Evolutionary conservation across 495 filamentous ascomycete genomes (phyloP).

Genomic region (Geoglossum glabrum): DNA sequence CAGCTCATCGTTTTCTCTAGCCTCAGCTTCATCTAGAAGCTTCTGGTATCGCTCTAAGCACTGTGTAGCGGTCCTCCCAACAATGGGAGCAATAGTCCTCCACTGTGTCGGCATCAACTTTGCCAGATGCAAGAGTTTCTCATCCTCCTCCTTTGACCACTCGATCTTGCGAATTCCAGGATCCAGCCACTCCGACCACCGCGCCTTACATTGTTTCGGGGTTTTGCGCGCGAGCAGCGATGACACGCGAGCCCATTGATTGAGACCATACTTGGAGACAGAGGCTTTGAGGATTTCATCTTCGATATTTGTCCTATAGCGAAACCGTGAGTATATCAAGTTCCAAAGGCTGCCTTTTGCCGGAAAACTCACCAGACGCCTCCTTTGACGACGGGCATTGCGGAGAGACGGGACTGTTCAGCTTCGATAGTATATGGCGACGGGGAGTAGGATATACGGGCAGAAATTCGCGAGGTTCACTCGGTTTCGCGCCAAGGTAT

Average conservation of each 20-base stretch:
- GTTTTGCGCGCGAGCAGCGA: conserved; percentile 94
- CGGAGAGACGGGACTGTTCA: not conserved
- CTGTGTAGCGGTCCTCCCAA: conserved; percentile 88
- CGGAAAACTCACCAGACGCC: conserved; percentile 66
- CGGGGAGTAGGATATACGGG: not conserved
- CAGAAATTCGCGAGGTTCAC: not conserved
- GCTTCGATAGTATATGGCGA: not conserved
- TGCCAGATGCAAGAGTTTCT: conserved; percentile 85
- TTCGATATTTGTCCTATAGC: conserved; percentile 43
- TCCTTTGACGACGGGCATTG: conserved; percentile 94
- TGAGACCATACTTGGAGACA: conserved; percentile 86
- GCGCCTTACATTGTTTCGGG: conserved; percentile 95
- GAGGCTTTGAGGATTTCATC: conserved; percentile 96
- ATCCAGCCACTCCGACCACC: conserved; percentile 97
- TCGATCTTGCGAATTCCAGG: conserved; percentile 95
- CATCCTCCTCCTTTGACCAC: conserved; percentile 97
- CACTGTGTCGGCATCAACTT: conserved; percentile 99
- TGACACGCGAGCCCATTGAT: conserved; percentile 97
- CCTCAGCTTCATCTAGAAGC: conserved; percentile 86
- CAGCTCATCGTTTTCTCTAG: conserved; percentile 66
- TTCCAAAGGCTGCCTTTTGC: conserved; percentile 12
- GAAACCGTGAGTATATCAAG: conserved; percentile 12
- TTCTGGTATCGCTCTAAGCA: conserved; percentile 95
- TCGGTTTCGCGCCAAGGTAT: not conserved
- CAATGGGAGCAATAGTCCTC: conserved; percentile 93